phyloP scores from a whole-genome alignment of 106 monocot species.

The Alisma plantagoaquatica region DNA sequence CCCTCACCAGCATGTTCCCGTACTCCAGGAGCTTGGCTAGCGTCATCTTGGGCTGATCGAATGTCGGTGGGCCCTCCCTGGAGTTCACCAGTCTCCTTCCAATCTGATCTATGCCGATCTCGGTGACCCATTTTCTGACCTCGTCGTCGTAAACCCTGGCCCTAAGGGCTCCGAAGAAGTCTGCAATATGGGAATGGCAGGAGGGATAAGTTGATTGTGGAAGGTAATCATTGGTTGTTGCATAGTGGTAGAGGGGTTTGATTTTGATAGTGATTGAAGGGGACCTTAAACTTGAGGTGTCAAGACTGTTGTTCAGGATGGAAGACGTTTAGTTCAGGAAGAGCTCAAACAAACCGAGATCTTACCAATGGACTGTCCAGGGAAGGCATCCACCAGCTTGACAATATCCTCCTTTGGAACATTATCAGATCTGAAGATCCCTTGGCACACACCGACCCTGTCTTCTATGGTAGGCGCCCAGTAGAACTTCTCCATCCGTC shows the following conservation, averaged over 20 bases:
- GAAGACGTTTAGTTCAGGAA: too few species aligned
- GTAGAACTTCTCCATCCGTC: conserved; percentile 99
- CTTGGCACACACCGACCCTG: conserved; percentile 70
- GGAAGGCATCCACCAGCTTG: conserved; percentile 86
- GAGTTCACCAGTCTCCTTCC: conserved; percentile 92
- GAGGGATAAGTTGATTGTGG: background rate
- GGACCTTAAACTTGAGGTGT: too few species aligned
- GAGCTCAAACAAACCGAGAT: too few species aligned
- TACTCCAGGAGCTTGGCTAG: conserved; percentile 83
- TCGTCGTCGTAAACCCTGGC: conserved; percentile 95
- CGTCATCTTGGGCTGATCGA: conserved; percentile 86
- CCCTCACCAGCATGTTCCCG: conserved; percentile 85
- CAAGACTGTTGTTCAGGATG: too few species aligned
- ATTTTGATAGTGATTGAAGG: background rate
- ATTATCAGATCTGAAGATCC: conserved; percentile 87
- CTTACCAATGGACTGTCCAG: conserved; percentile 95
- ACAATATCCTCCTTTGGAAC: conserved; percentile 42
- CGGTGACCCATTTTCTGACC: conserved; percentile 81
- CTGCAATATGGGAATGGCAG: conserved; percentile 17
- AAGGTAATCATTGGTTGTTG: background rate
- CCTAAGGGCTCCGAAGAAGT: conserved; percentile 91
- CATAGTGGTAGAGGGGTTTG: background rate
- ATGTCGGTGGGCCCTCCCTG: conserved; percentile 55
- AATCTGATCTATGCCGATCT: conserved; percentile 44
- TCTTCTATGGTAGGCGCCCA: conserved; percentile 97